Base-by-base conservation (phyloP, 2,329 filamentous ascomycete species). In the Monosporascus sp. region DNA sequence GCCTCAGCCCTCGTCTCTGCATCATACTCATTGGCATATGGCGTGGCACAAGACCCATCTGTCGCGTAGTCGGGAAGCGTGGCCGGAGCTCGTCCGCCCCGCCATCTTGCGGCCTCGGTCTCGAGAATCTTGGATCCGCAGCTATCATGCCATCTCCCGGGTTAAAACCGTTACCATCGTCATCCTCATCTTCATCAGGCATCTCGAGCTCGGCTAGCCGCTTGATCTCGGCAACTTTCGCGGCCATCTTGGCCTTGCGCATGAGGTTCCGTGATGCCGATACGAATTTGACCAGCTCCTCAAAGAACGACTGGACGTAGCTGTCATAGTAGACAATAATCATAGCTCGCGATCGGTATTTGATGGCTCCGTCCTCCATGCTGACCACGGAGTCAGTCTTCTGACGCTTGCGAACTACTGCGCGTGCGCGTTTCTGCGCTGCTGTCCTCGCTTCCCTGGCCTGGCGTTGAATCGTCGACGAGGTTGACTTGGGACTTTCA, bases 321-420 rank as follows among this genome's bases (percentile, higher is more conserved):
- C 88, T 89, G 67, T 97, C 92, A 67, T 97, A 97, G 70, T 91
- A 92, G n/a, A 97, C 88, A 41, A 94, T 86, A 47, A 93, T 86
- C 78, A 90, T 88, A 53, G 80, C 86, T 59, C 87, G 82, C 3
- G 84, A 85, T 51, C 88, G 84, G 67, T 87, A 88, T 57, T 84
- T 82, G 11, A 75, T 69, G 1, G 75, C 67, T 2, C 72, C 67
- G 11, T 69, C 70, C 37, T 80, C 78, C 37, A 70, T 74, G 43
- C 79, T 82, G 49, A 77, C 61, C 60, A 82, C 71, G 0, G 80
- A 83, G 24, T 78, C 72, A 14, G 78, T 76, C 51, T 78, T 75
- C 50, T 75, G 74, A 48, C 74, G 76, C 61, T 76, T 81, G 59
- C 75, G 78, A 22, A 77, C 65, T 7, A 75, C 75, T 5, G 75